Base-by-base conservation (phyloP, 148 eudicot genomes). In the Selenicereus undatus region DNA sequence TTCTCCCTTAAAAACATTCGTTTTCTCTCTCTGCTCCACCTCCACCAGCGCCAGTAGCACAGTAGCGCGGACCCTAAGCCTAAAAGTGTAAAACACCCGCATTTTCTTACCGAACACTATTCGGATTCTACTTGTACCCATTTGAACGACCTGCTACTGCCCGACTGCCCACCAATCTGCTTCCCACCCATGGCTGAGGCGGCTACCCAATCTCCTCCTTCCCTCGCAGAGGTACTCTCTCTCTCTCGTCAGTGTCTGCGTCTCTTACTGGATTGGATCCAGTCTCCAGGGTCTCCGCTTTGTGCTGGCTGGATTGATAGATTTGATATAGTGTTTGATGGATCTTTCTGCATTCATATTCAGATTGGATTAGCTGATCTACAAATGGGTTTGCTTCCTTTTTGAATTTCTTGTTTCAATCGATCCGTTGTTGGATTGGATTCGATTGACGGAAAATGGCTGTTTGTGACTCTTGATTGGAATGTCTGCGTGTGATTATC, bases 191-290 rank as follows among this genome's bases (percentile, higher is more conserved):
- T 83, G 88, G 86, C 88, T 74, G 80, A 78, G 68, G 58, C 39
- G n/a, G 76, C 82, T 24, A 3, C 68, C 79, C 75, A 71, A 62
- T 75, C 83, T 26, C 39, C 84, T 11, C 88, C 88, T 80, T 86
- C 88, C 66, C 86, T 83, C 14, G 54, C 86, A 43, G 77, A 83
- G 86, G 88, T 86, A 65, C 64, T 39, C 51, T n/a, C 78, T 66
- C 78, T 54, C 74, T 84, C 12, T 74, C 64, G 60, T 42, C 42
- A 43, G 45, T 45, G 0, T 27, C 32, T 39, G 13, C 35, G 22
- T 30, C 24, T 70, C 3, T 52, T 70, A 3, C 36, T 26, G 50
- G 45, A 14, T 75, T 62, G 24, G 39, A 21, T 45, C 3, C 43
- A 39, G 43, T 39, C 43, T 39, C 8, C 43, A 39, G 43, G 22